Evolutionary conservation across 2,329 filamentous ascomycete species (phyloP).

Genomic region (Knoxdaviesia proteae): DNA sequence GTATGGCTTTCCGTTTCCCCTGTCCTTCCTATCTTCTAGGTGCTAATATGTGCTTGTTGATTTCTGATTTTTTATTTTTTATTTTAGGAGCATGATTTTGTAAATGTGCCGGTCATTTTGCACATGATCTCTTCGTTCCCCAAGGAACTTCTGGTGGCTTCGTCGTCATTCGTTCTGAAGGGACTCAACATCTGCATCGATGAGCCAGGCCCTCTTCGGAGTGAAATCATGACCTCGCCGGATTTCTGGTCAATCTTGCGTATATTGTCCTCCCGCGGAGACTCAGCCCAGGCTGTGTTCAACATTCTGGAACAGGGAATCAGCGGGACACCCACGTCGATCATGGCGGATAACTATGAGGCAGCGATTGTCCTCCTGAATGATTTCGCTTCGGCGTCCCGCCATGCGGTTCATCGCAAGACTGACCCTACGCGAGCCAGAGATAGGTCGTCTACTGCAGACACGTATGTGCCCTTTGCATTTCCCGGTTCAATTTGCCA

Average conservation of each 20-base stretch:
- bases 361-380: constrained; percentile 67
- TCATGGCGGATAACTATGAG: constrained; percentile 92
- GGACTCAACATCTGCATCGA: constrained; percentile 66
- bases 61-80: background rate
- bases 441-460: background rate
- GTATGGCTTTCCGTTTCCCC: constrained; percentile 26
- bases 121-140: constrained; percentile 81
- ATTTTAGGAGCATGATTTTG: constrained; percentile 61
- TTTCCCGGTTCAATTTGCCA: background rate
- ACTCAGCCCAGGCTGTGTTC: constrained; percentile 62
- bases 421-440: constrained; percentile 2
- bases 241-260: constrained; percentile 92
- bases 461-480: background rate
- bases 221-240: constrained; percentile 85
- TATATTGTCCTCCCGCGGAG: constrained; percentile 45
- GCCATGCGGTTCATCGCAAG: background rate
- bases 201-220: constrained; percentile 56
- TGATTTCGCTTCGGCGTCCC: constrained; percentile 57
- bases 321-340: constrained; percentile 52
- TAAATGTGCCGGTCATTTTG: constrained; percentile 76
- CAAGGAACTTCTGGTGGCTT: constrained; percentile 53
- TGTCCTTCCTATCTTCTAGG: background rate
- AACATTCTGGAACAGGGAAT: constrained; percentile 66
- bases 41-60: constrained; percentile 8
- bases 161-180: constrained; percentile 54